Base-by-base conservation (phyloP, 2,329 filamentous ascomycete genomes). In the Cladorrhinum sp. region DNA sequence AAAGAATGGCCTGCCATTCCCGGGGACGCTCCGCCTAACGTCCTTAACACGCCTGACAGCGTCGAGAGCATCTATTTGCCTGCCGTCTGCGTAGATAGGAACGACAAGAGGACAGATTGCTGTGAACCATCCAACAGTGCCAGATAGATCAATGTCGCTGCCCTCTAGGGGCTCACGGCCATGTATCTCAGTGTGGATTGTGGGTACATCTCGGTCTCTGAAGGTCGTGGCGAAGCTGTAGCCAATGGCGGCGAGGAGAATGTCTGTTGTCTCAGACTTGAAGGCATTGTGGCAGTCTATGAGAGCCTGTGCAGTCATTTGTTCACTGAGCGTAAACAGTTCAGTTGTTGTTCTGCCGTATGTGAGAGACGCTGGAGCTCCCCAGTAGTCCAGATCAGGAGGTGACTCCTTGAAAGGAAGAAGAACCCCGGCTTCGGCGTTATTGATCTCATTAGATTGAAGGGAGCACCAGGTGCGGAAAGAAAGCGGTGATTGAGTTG, bases 41-140 rank as follows among this genome's bases (percentile, higher is more conserved):
- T 68, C 66, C 55, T 68, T 68, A 45, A 53, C 55, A 9, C 62
- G 59, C n/a, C 63, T 50, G 9, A 68, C 50, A 10, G 61, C 57
- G 32, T 67, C 62, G 27, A 65, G 36, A 5, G 52, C 36, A 27
- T 63, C 52, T 9, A 27, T 18, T 18, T 45, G 41, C 41, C 6
- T 45, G 41, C 41, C 41, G 41, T 45, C 41, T 41, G 54, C 36
- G 9, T 23, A 29, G 29, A 53, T 45, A 1, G 62, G 60, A 10
- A 67, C 18, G 13, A 45, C 52, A 18, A 68, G 20, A 1, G 66
- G 65, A 52, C 62, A 64, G 23, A 66, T 64, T 13, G 61, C 60
- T 6, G 66, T 67, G 58, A 67, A 67, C 66, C 66, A 67, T 2
- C 66, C 66, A 1, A 67, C 66, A 3, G 66, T 67, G 8, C 48